Evolutionary conservation across 2,329 filamentous ascomycete genomes (phyloP).

Genomic region (Neopestalotiopsis sp.): DNA sequence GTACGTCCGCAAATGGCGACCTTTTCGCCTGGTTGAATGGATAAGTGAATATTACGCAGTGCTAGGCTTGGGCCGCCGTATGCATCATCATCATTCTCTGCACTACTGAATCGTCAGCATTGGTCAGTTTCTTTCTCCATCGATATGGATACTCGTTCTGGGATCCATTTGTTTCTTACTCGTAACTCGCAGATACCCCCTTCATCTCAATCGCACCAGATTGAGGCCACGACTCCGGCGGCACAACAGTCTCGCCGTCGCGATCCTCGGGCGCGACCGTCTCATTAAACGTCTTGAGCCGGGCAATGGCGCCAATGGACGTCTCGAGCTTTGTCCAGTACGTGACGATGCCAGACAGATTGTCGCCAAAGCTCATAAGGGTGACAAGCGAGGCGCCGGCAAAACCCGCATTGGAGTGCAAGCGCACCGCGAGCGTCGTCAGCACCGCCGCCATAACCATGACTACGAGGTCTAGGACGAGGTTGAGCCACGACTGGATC

Average conservation of each 20-base stretch:
- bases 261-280: conserved; percentile 28
- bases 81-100: neutral
- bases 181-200: conserved; percentile 33
- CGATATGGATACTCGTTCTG: neutral
- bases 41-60: conserved; percentile 33
- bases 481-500: conserved; percentile 45
- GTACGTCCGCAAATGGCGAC: conserved; percentile 40
- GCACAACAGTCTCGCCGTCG: conserved; percentile 29
- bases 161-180: neutral
- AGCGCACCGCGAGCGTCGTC: conserved; percentile 28
- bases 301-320: conserved; percentile 28
- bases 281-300: conserved; percentile 33
- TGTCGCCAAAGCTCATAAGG: conserved; percentile 35
- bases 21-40: conserved; percentile 36
- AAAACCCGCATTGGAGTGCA: conserved; percentile 30
- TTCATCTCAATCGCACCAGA: conserved; percentile 29
- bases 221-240: conserved; percentile 33
- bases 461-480: conserved; percentile 27
- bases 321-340: conserved; percentile 24
- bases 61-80: conserved; percentile 28
- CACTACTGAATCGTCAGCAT: neutral
- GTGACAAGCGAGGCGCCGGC: conserved; percentile 36
- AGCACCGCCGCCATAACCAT: conserved; percentile 27
- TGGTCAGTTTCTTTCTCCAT: neutral
- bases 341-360: conserved; percentile 32